Base-by-base conservation (phyloP, 2,329 filamentous ascomycete genomes). In the Penicillium sp. region DNA sequence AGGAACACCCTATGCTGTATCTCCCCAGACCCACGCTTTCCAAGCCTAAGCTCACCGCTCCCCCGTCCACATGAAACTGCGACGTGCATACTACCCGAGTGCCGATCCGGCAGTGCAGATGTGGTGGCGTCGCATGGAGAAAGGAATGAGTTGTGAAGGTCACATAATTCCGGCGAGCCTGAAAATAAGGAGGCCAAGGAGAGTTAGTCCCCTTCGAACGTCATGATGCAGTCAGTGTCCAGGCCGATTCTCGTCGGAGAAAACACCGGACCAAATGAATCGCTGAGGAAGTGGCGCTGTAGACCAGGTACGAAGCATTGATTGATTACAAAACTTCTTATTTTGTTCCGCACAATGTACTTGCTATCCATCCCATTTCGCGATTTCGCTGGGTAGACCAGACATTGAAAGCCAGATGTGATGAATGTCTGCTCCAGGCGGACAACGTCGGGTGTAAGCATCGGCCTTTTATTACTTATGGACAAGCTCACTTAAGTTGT, bases 21-120 rank as follows among this genome's bases (percentile, higher is more conserved):
- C 49, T 52, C 55, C 28, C 38, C 6, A 37, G 19, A 8, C 40
- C 53, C 38, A 43, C 35, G 38, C 16, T 46, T 25, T 37, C 42
- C n/a, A 46, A n/a, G 52, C 54, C 54, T 40, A 52, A 56, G n/a
- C 35, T 16, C 33, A 57, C 19, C 45, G 22, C 26, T 33, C 22
- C 43, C 30, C 8, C 26, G 26, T 45, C 53, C 52, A 55, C 37
- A 55, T 59, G 53, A 51, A 55, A 62, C 40, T 48, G 58, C 49
- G 52, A 54, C 61, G 51, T 63, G 64, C 62, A 63, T 63, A 53
- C 60, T 45, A 65, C 61, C 63, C 65, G 64, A 66, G 46, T 62
- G 63, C 61, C 61, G 60, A 67, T 48, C 61, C 59, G 61, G 59
- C 52, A 59, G 37, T 64, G 61, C 63, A 56, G 49, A 10, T 35